Evolutionary conservation across 352 stramenopile genomes (phyloP), one percentile per base, ranked within the genome.

Genomic region (Phytophthora chlamydospora): DNA sequence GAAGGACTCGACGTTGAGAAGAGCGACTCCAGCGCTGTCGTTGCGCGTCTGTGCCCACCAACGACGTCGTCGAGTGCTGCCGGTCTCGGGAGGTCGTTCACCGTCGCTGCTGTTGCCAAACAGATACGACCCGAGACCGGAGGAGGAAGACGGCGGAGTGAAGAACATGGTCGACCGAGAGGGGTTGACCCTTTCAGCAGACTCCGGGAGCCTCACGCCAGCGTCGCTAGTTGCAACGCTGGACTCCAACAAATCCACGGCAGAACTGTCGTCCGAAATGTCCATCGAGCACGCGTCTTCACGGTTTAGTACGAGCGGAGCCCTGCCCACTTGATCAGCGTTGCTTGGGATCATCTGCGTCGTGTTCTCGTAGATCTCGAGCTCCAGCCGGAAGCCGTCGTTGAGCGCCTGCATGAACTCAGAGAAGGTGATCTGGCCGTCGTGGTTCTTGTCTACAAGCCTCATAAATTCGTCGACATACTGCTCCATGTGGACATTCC

Each of bases 331-430:
- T 11, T 45, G 24, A 33, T 57, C 39, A 12, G 50, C 13, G n/a
- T 63, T 58, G 31, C 45, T 62, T 6, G 45, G 12, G 19, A 68
- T 59, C 38, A 72, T 57, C 36, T 68, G 51, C 14, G 58, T n/a
- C 10, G 55, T 51, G 38, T 58, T 78, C 36, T 91, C 68, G 42
- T 86, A 90, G 19, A 93, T 86, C 42, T 91, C 77, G 11, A 93
- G 71, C 41, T 93, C 78, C 9, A 93, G 62, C 0, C 78, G 68
- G 46, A 93, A 87, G 14, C 84, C 84, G 21, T 88, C 70, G 59
- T 93, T 80, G 4, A 93, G 49, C 0, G 82, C 84, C 46, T 90
- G 62, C 82, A 91, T 91, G 58, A 93, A 91, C 59, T 93, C 85
- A 0, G 59, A 46, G 38, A 90, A 90, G 31, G 82, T 84, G 21